Evolutionary conservation across 805 yeast genomes (phyloP), one percentile per base, ranked within the genome.

Genomic region (Scheffersomyces amazonensis): DNA sequence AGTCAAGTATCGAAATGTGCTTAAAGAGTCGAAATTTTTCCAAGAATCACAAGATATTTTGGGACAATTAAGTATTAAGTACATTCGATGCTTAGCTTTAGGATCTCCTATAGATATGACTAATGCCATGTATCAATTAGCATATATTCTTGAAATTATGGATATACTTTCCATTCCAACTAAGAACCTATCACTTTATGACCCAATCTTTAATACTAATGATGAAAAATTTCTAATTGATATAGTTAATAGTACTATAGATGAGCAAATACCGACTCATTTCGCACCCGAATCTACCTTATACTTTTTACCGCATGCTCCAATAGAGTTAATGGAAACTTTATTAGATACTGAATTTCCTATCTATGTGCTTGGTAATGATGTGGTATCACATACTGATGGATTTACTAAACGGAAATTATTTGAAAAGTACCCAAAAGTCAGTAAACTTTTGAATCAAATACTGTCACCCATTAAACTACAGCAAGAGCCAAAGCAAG

Each of bases 301-400:
- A 2, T 83, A 65, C 54, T 85, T 77, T 50, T 66, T 86, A 33
- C 95, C 95, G 0, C 95, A 86, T 61, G 91, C 90, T 0, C 87
- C 88, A 1, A 57, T 82, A 28, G 65, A 56, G 13, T 49, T 80
- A 13, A 75, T 82, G 1, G 71, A 77, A 29, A n/a, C 18, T 1
- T 44, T 79, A 1, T 35, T 78, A 10, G 30, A 31, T 2, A 17
- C 40, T 0, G 54, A 61, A 16, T 19, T 52, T 23, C 78, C 83
- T 2, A 37, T 30, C n/a, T 50, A 58, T 24, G 44, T 75, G 31
- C 54, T 81, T 15, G 80, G 79, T 5, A 81, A 81, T 48, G 69
- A 80, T 49, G 42, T 78, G 3, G 50, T 70, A 0, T 65, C 66
- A 5, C 83, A 80, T 44, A 77, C 81, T 1, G 81, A 77, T 38